phyloP scores from a whole-genome alignment of 2,329 filamentous ascomycete genomes.

The Claviceps sp. region DNA sequence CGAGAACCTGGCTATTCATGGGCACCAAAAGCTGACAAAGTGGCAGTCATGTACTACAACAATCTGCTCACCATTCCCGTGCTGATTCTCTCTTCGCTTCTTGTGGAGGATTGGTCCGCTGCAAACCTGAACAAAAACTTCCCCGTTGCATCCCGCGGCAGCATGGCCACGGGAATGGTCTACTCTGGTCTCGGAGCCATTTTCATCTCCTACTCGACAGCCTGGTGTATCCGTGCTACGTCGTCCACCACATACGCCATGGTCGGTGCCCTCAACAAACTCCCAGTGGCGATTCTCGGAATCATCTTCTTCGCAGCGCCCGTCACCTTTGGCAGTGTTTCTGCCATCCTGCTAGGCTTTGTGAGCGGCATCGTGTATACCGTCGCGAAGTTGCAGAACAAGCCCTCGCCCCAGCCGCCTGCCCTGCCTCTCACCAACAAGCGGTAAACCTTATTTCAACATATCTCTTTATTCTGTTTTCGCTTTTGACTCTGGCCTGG shows the following conservation, averaged over 20 bases:
- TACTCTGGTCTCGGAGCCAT: conserved; percentile 87
- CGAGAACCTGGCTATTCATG: background rate
- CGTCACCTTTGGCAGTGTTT: conserved; percentile 81
- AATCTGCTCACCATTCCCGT: conserved; percentile 94
- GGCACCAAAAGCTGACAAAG: background rate
- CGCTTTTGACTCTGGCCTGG: background rate
- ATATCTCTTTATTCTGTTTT: background rate
- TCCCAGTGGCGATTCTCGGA: conserved; percentile 84
- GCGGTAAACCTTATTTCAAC: background rate
- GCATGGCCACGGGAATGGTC: conserved; percentile 75
- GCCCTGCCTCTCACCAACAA: conserved; percentile 4
- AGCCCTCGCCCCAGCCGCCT: conserved; percentile 3
- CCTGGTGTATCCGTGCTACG: conserved; percentile 96
- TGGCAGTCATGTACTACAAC: conserved; percentile 96
- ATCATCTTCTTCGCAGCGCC: conserved; percentile 92
- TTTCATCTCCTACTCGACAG: conserved; percentile 97
- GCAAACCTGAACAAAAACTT: conserved; percentile 81
- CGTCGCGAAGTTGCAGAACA: conserved; percentile 5
- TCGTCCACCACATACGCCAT: conserved; percentile 97
- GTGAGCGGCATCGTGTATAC: conserved; percentile 86
- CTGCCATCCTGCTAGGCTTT: conserved; percentile 83
- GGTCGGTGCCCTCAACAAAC: conserved; percentile 96
- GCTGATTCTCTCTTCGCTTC: conserved; percentile 64
- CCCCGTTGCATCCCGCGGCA: conserved; percentile 63
- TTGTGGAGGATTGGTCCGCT: conserved; percentile 85